Conservation (phyloP, 371 early-diverging fungal genomes). For the Batkoa obscura region DNA sequence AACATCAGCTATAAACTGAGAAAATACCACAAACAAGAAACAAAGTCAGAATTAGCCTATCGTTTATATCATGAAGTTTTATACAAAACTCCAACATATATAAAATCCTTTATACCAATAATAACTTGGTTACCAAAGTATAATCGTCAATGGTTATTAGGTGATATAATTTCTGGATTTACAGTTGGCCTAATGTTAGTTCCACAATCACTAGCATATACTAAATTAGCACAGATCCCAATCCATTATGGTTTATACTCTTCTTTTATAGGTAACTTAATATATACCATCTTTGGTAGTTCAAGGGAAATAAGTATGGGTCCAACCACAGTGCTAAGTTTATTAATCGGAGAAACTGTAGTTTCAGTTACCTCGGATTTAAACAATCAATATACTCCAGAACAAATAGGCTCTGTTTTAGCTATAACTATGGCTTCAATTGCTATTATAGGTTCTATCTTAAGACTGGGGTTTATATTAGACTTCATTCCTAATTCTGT, state of each 20-base stretch:
- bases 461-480: slow-evolving; percentile 60
- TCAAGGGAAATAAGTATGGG: slow-evolving; percentile 78
- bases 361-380: slow-evolving; percentile 25
- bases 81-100: background rate
- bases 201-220: slow-evolving; percentile 70
- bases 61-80: background rate
- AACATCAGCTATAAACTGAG: background rate
- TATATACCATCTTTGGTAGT: slow-evolving; percentile 68
- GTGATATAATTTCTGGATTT: slow-evolving; percentile 63
- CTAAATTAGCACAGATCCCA: slow-evolving; percentile 61
- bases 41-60: background rate
- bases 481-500: slow-evolving; percentile 65
- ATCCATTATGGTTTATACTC: slow-evolving; percentile 77
- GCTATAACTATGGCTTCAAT: background rate
- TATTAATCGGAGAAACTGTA: slow-evolving; percentile 34
- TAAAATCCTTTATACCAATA: slow-evolving; percentile 5
- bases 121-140: slow-evolving; percentile 14
- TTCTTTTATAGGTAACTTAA: slow-evolving; percentile 47
- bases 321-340: slow-evolving; percentile 65
- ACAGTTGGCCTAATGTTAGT: slow-evolving; percentile 69
- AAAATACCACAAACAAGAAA: slow-evolving; percentile 2
- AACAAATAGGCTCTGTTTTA: background rate
- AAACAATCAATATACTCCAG: background rate
- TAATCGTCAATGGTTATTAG: slow-evolving; percentile 38
- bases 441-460: slow-evolving; percentile 27